phyloP scores from a whole-genome alignment of 192 early-diverging fungal genomes.

The Dimargaris cristalligena region DNA sequence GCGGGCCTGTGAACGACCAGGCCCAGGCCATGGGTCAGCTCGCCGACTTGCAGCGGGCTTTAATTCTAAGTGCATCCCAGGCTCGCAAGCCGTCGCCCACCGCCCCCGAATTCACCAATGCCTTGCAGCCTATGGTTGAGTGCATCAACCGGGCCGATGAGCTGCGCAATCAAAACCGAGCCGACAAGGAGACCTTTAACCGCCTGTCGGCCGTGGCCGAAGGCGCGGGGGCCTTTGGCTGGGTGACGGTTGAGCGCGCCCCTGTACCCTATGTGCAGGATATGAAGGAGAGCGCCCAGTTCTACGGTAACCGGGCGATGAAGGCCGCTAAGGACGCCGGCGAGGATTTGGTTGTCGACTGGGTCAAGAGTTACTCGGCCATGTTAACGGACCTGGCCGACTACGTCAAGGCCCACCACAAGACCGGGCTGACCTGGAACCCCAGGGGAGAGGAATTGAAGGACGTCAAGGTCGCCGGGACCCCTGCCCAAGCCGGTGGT shows the following conservation, averaged over 20 bases:
- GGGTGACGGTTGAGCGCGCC: constrained; percentile 76
- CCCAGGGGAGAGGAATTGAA: constrained; percentile 45
- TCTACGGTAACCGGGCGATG: constrained; percentile 78
- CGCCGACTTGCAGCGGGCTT: constrained; percentile 30
- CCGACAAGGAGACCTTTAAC: constrained; percentile 44
- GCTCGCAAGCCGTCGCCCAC: constrained; percentile 57
- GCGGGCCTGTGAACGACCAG: constrained; percentile 38
- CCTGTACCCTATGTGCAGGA: constrained; percentile 78
- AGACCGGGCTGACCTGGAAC: constrained; percentile 86
- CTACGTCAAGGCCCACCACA: constrained; percentile 81
- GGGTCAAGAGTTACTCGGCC: constrained; percentile 53
- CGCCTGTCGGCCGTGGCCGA: constrained; percentile 77
- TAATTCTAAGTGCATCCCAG: constrained; percentile 52
- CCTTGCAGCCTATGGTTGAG: constrained; percentile 52
- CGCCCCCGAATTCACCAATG: constrained; percentile 29
- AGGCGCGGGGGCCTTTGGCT: constrained; percentile 77
- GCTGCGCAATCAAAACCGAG: constrained; percentile 64
- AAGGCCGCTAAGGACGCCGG: constrained; percentile 85
- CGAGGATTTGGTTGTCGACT: constrained; percentile 55
- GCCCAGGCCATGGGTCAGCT: constrained; percentile 16
- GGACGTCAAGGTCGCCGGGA: constrained; percentile 18
- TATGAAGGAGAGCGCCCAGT: constrained; percentile 82
- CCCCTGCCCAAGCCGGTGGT: constrained; percentile 20
- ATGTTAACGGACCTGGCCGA: constrained; percentile 56
- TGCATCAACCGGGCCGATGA: constrained; percentile 45